Percentiles rank a stretch among this genome's conserved stretches.
phyloP scores from a whole-genome alignment of 1,284 basidiomycete genomes.

The Ceratobasidium sp. region DNA sequence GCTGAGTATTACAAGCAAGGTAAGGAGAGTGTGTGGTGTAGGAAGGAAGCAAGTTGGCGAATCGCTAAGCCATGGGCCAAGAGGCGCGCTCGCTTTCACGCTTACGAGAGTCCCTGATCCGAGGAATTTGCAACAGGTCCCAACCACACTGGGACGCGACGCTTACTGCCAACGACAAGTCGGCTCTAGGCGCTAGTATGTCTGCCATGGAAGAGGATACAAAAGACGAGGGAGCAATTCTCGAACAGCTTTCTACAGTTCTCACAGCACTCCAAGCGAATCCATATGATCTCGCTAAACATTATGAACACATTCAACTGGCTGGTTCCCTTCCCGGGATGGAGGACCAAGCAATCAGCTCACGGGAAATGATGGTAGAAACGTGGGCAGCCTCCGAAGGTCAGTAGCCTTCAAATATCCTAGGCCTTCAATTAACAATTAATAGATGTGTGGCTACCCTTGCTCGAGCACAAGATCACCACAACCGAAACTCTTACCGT shows the following conservation, averaged over 20 bases:
- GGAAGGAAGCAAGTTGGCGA: slow-evolving; percentile 22
- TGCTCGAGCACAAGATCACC: slow-evolving; percentile 45
- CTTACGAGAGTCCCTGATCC: slow-evolving; percentile 27
- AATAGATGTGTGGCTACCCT: slow-evolving; percentile 43
- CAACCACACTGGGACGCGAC: too few relatives aligned
- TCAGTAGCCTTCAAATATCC: slow-evolving; percentile 62
- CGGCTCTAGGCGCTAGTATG: not conserved
- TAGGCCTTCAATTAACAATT: not conserved
- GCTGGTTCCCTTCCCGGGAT: slow-evolving; percentile 59
- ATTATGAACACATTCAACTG: slow-evolving; percentile 68
- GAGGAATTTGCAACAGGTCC: slow-evolving; percentile 28
- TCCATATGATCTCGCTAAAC: slow-evolving; percentile 65
- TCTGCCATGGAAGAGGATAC: slow-evolving; percentile 38
- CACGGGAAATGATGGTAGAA: slow-evolving; percentile 68
- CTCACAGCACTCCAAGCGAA: slow-evolving; percentile 63
- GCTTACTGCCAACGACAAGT: too few relatives aligned
- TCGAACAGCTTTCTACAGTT: slow-evolving; percentile 66
- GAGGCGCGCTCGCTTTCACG: not conserved
- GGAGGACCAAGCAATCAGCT: slow-evolving; percentile 63
- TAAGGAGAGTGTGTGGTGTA: not conserved
- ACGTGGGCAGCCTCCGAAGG: slow-evolving; percentile 70
- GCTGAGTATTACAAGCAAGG: too few relatives aligned
- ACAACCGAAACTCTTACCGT: slow-evolving; percentile 46
- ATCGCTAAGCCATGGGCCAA: not conserved
- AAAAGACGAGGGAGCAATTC: slow-evolving; percentile 38